Conservation (phyloP, 2,329 filamentous ascomycete genomes). For the Diplodia corticola region DNA sequence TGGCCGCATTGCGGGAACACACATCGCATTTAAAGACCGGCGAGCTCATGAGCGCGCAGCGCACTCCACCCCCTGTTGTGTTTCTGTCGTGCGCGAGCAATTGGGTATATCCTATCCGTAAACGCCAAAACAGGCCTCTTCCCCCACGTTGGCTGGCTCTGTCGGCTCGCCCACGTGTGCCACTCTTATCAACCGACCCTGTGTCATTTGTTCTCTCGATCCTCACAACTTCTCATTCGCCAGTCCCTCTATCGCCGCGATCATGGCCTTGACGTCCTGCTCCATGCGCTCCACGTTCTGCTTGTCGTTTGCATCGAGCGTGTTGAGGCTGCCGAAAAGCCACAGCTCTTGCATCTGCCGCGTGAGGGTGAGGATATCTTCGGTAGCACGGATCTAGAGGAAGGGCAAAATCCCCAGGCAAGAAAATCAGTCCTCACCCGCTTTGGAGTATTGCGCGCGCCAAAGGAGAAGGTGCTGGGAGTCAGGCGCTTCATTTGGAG, state of each 20-base stretch:
- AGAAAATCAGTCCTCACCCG: no score
- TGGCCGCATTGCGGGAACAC: neutral
- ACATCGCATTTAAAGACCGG: neutral
- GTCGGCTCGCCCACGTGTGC: neutral
- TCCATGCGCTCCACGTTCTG: conserved; percentile 42
- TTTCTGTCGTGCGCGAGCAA: neutral
- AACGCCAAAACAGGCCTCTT: neutral
- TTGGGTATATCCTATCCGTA: conserved; percentile 10
- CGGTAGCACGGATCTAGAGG: conserved; percentile 56
- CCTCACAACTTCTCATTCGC: neutral
- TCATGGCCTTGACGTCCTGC: conserved; percentile 49
- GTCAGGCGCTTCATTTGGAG: neutral
- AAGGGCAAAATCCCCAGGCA: no score
- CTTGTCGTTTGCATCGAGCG: conserved; percentile 38
- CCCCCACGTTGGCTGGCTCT: neutral
- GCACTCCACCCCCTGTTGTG: neutral
- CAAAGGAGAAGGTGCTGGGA: no score
- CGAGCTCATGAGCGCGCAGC: neutral
- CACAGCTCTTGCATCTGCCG: conserved; percentile 66
- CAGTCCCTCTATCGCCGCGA: conserved; percentile 43
- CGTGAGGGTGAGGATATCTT: conserved; percentile 62
- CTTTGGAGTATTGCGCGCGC: no score
- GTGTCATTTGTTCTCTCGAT: neutral
- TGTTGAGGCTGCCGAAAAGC: conserved; percentile 66
- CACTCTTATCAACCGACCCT: neutral